Evolutionary conservation across 805 yeast genomes (phyloP).

Genomic region (Teunomyces barrocoloradensis): DNA sequence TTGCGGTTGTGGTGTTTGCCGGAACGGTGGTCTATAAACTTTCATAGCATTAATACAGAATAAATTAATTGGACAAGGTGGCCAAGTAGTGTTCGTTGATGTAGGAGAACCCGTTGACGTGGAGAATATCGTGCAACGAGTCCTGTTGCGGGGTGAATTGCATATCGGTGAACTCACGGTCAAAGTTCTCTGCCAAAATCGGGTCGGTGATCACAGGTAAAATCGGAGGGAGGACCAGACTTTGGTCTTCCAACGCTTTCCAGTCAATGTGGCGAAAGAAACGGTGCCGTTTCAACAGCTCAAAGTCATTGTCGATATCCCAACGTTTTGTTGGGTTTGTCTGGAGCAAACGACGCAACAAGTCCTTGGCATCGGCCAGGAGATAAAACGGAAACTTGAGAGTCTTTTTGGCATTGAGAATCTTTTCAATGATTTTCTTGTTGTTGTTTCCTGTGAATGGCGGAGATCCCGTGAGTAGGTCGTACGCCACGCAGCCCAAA

Average conservation of each 20-base stretch:
- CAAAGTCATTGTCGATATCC: conserved; percentile 37
- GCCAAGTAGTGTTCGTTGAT: conserved; percentile 37
- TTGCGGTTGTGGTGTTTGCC: not conserved
- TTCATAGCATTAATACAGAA: not conserved
- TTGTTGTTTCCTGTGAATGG: conserved; percentile 45
- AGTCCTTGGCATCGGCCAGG: conserved; percentile 41
- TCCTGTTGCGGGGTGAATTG: conserved; percentile 27
- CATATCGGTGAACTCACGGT: conserved; percentile 42
- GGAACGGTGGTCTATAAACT: not conserved
- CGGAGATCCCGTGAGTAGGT: conserved; percentile 43
- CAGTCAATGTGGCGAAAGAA: conserved; percentile 40
- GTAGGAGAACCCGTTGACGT: conserved; percentile 41
- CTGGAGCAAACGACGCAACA: conserved; percentile 36
- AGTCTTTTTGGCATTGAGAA: conserved; percentile 28
- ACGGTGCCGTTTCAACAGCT: conserved; percentile 31
- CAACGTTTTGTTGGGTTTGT: conserved; percentile 36
- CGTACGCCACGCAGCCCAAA: conserved; percentile 43
- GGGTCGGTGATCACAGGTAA: conserved; percentile 45
- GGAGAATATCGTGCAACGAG: conserved; percentile 28
- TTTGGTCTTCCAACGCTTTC: conserved; percentile 26
- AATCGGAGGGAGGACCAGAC: conserved; percentile 36
- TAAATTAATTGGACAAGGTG: not conserved
- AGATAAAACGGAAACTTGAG: conserved; percentile 41
- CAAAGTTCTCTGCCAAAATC: conserved; percentile 44
- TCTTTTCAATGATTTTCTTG: conserved; percentile 39